Percentiles rank a stretch among this genome's conserved stretches.
phyloP scores from a whole-genome alignment of 352 stramenopile genomes.

The Globisporangium mamillatum region DNA sequence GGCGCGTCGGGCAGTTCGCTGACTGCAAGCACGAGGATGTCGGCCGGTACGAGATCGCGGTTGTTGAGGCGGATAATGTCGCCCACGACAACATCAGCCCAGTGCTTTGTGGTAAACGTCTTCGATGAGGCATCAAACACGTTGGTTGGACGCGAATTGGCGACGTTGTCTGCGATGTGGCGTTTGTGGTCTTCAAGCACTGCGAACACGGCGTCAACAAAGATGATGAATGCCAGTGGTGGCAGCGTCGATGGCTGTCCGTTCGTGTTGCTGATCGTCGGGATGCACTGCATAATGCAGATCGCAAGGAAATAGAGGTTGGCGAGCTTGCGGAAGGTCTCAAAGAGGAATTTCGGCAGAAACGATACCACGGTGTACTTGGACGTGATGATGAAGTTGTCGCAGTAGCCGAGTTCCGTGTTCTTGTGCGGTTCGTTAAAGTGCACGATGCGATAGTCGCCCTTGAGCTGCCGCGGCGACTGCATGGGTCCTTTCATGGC shows the following conservation, averaged over 20 bases:
- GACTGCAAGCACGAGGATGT: constrained; percentile 82
- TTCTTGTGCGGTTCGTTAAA: constrained; percentile 61
- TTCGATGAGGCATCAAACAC: constrained; percentile 48
- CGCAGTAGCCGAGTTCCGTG: constrained; percentile 55
- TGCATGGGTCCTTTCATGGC: constrained; percentile 3
- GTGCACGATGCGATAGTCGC: constrained; percentile 59
- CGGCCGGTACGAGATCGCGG: constrained; percentile 77
- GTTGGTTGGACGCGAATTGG: constrained; percentile 69
- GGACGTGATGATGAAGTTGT: constrained; percentile 90
- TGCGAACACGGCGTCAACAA: constrained; percentile 86
- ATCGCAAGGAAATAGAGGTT: constrained; percentile 94
- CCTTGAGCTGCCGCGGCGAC: constrained; percentile 1
- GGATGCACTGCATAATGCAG: constrained; percentile 85
- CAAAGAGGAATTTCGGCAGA: constrained; percentile 89
- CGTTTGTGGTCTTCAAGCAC: constrained; percentile 87
- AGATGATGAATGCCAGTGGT: constrained; percentile 89
- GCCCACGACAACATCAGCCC: constrained; percentile 84
- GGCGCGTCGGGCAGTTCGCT: constrained; percentile 56
- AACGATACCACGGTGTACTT: constrained; percentile 91
- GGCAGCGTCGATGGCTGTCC: constrained; percentile 85
- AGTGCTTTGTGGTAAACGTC: constrained; percentile 55
- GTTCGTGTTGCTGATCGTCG: constrained; percentile 89
- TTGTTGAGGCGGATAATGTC: constrained; percentile 82
- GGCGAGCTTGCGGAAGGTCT: constrained; percentile 88
- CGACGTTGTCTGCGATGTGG: constrained; percentile 76